These are phyloP conservation scores for Spergularia marina DNA, from an alignment of 148 eudicot species.

Conservation along the genomic window DNA sequence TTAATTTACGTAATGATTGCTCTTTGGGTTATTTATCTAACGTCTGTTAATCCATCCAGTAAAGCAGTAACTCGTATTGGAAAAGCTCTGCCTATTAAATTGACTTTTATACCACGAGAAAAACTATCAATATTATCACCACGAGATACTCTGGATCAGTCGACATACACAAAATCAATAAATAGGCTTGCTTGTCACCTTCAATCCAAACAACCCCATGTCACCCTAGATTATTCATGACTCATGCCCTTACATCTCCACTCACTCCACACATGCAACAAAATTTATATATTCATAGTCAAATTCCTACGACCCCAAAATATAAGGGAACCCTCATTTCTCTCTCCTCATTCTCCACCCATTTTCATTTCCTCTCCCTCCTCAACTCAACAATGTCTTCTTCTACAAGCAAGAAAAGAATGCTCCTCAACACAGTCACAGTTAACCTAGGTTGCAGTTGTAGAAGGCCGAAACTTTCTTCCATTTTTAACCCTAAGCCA, in stretches of 20 bases:
- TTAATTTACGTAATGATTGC: no score
- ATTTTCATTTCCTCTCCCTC: neutral
- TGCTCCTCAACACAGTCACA: constrained; percentile 35
- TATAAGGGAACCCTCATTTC: no score
- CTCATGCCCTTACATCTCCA: neutral
- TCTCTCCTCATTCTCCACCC: neutral
- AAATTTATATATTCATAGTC: constrained; percentile 7
- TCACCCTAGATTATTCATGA: constrained; percentile 15
- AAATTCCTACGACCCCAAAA: neutral
- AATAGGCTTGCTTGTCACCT: neutral
- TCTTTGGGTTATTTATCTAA: no score
- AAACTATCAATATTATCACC: no score
- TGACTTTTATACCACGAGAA: no score
- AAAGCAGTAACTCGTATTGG: no score
- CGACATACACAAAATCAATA: no score
- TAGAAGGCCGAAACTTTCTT: constrained; percentile 40
- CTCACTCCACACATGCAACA: constrained; percentile 23
- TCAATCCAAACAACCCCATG: constrained; percentile 19
- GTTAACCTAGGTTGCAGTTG: constrained; percentile 49
- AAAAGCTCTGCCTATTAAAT: no score
- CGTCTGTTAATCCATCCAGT: no score
- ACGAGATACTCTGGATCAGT: no score
- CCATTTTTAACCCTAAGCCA: constrained; percentile 49
- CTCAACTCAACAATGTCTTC: constrained; percentile 35
- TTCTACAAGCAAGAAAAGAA: constrained; percentile 20